Conservation (phyloP, 441 rosid species). For the Eruca vesicaria region DNA sequence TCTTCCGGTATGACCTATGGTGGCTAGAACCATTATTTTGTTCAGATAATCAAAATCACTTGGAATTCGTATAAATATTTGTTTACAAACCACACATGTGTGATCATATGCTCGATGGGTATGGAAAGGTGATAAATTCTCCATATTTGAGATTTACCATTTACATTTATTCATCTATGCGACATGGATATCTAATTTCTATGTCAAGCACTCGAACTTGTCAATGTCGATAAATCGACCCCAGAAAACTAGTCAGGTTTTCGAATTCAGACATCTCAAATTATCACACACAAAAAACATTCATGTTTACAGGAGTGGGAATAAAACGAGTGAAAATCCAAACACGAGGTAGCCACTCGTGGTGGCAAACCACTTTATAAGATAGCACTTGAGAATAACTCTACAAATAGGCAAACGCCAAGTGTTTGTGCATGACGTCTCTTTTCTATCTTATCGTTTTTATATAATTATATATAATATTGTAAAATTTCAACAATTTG, state of each 20-base stretch:
- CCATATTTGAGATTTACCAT: too few species aligned
- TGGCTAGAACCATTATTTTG: neutral
- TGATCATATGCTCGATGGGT: too few species aligned
- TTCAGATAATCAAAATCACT: neutral
- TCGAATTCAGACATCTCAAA: too few species aligned
- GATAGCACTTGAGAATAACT: slow-evolving; percentile 54
- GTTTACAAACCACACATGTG: too few species aligned
- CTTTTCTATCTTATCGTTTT: slow-evolving; percentile 24
- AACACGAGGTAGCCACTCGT: slow-evolving; percentile 46
- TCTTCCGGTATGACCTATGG: neutral
- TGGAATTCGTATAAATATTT: neutral
- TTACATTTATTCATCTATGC: too few species aligned
- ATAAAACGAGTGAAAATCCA: neutral
- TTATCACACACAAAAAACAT: neutral
- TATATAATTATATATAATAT: neutral
- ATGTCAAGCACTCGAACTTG: too few species aligned
- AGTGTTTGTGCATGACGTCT: slow-evolving; percentile 54
- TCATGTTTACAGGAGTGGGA: neutral
- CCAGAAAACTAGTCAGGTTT: too few species aligned
- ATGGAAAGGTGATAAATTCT: too few species aligned
- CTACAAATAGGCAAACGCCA: slow-evolving; percentile 33
- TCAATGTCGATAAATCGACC: too few species aligned
- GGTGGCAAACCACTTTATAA: slow-evolving; percentile 65
- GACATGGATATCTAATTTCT: too few species aligned
- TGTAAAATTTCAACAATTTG: neutral